Evolutionary conservation across 23 red algal genomes (phyloP), one percentile per base, ranked within the genome.

Genomic region (Pyropia haitanensis): DNA sequence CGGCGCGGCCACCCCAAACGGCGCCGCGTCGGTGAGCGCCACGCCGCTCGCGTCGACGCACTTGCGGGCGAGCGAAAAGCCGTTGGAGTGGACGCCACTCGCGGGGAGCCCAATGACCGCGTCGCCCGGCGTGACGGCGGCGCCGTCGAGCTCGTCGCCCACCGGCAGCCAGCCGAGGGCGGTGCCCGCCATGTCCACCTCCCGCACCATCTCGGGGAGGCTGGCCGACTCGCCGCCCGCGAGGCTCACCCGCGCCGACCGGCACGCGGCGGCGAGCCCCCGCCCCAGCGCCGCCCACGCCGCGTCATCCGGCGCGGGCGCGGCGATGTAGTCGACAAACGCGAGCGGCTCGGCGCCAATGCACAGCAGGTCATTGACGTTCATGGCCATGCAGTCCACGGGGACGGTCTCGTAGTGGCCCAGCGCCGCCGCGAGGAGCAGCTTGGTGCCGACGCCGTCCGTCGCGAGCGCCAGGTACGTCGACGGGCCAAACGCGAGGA

Each of bases 291-390:
- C 74, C 48, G 70, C 82, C 90, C 90, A 95, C 4, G 62, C 53
- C 30, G 64, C 69, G 22, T 53, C 31, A 21, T 59, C 58, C 32
- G 90, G 82, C 18, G 31, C 28, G 22, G 90, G 90, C 18, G 81
- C 81, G 17, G 90, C 90, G 55, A 95, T 95, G 56, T 95, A 95
- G 63, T 95, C 90, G 23, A 95, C 90, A 79, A 95, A 95, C 3
- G 90, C 90, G 21, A 95, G 60, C 60, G 90, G 90, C 64, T 95
- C 90, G 12, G 90, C 90, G 22, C 90, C 90, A 23, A 95, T 66
- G 48, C 90, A 95, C 9, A 95, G 57, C 82, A 95, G 68, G 60
- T 95, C 90, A 58, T 95, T 95, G 14, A 95, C 90, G 56, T 95
- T 95, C 90, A 95, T 95, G 29, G 90, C 90, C 53, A 95, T 79